Conservation (phyloP, 768 basidiomycete genomes). For the Boletus speciosus region DNA sequence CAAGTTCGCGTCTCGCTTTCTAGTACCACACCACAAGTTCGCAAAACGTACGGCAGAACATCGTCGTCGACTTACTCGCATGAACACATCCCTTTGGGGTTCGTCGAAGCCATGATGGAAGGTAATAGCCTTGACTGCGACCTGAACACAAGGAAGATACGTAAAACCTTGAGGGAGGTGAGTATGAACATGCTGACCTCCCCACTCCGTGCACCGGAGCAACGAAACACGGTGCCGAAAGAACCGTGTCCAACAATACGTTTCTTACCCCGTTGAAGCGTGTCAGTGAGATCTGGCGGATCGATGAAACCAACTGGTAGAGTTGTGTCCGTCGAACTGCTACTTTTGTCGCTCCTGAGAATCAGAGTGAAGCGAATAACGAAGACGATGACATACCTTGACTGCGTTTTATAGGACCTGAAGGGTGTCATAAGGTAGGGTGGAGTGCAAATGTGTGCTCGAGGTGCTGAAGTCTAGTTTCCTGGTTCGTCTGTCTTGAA, state of each 20-base stretch:
- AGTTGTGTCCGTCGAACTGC: not conserved
- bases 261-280: not conserved
- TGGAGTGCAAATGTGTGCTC: not conserved
- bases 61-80: not conserved
- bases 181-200: not conserved
- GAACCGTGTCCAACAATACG: too few relatives aligned
- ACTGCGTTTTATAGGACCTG: not conserved
- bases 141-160: not conserved
- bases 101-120: not conserved
- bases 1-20: too few relatives aligned
- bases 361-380: not conserved
- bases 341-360: too few relatives aligned
- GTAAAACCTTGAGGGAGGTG: too few relatives aligned
- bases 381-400: not conserved
- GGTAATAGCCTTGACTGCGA: slow-evolving; percentile 1
- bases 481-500: too few relatives aligned
- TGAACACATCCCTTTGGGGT: not conserved
- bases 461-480: not conserved
- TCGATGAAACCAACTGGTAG: not conserved
- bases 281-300: not conserved
- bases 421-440: too few relatives aligned
- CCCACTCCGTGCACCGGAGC: not conserved
- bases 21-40: not conserved
- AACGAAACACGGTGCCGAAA: not conserved
- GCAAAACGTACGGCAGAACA: not conserved